Evolutionary conservation across 1,284 basidiomycete genomes (phyloP).

Genomic region (Afroboletus lepidellus): DNA sequence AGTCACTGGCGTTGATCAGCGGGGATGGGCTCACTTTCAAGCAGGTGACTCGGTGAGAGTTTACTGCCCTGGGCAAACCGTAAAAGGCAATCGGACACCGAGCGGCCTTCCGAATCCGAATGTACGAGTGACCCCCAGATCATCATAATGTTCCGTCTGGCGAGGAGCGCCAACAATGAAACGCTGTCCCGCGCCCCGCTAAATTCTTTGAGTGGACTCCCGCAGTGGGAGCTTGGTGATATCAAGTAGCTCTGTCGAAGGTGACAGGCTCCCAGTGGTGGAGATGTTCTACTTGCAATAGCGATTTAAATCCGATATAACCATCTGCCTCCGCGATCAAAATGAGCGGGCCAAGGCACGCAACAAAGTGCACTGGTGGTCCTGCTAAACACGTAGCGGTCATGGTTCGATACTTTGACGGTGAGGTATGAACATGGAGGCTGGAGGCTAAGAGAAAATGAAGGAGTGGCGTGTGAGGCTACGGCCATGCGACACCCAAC

Average conservation of each 20-base stretch:
- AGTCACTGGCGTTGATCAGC: background rate
- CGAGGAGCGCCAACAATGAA: background rate
- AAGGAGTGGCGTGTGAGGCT: too few relatives aligned
- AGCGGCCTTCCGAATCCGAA: slow-evolving; percentile 1
- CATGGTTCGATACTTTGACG: too few relatives aligned
- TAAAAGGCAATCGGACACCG: slow-evolving; percentile 10
- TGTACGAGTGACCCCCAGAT: too few relatives aligned
- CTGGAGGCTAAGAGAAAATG: too few relatives aligned
- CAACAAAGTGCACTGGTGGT: background rate
- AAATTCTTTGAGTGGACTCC: background rate
- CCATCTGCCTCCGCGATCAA: background rate
- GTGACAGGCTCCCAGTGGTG: too few relatives aligned
- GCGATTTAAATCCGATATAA: background rate
- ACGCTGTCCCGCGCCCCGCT: slow-evolving; percentile 8
- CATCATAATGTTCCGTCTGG: too few relatives aligned
- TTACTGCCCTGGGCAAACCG: slow-evolving; percentile 11
- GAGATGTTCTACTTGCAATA: background rate
- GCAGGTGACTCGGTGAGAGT: slow-evolving; percentile 5
- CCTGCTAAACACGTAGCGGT: background rate
- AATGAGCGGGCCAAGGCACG: background rate
- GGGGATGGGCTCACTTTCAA: background rate
- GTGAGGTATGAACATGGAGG: too few relatives aligned
- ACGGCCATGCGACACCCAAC: too few relatives aligned
- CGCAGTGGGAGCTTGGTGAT: too few relatives aligned
- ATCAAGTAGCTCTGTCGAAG: too few relatives aligned